These are phyloP conservation scores for Xylaria sp. DNA, from an alignment of 2,329 filamentous ascomycete species.

Conservation along the genomic window DNA sequence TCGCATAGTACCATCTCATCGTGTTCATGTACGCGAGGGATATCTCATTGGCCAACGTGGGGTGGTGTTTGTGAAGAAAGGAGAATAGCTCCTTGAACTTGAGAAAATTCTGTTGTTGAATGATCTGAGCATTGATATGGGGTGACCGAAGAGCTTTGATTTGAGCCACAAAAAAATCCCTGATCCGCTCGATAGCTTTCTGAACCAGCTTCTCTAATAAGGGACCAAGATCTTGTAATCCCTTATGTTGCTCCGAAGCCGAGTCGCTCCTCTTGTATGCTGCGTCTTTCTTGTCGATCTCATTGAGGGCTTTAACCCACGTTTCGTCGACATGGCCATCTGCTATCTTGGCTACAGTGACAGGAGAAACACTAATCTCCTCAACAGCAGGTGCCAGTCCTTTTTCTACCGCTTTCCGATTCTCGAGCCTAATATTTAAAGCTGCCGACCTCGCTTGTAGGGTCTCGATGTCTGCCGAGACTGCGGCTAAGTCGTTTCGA, in stretches of 20 bases:
- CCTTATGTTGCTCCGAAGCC: constrained; percentile 73
- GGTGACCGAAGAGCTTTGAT: constrained; percentile 94
- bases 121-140: constrained; percentile 95
- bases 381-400: constrained; percentile 88
- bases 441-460: constrained; percentile 86
- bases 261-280: constrained; percentile 75
- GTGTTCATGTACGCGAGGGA: constrained; percentile 95
- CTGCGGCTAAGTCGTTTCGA: constrained; percentile 88
- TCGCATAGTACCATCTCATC: constrained; percentile 98
- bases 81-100: constrained; percentile 87
- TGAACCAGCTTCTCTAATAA: constrained; percentile 84
- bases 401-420: constrained; percentile 89
- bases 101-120: constrained; percentile 92
- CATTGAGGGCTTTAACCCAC: constrained; percentile 83
- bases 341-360: constrained; percentile 83
- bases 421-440: constrained; percentile 85
- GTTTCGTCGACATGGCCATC: constrained; percentile 90
- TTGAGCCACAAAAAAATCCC: constrained; percentile 93
- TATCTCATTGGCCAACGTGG: constrained; percentile 88
- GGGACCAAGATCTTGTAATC: constrained; percentile 83
- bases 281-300: constrained; percentile 78
- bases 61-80: constrained; percentile 85
- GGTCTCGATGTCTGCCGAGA: constrained; percentile 95
- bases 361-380: constrained; percentile 87
- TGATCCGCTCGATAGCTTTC: constrained; percentile 93